phyloP scores from a whole-genome alignment of 495 filamentous ascomycete species.

The Ascodesmis nigricans region DNA sequence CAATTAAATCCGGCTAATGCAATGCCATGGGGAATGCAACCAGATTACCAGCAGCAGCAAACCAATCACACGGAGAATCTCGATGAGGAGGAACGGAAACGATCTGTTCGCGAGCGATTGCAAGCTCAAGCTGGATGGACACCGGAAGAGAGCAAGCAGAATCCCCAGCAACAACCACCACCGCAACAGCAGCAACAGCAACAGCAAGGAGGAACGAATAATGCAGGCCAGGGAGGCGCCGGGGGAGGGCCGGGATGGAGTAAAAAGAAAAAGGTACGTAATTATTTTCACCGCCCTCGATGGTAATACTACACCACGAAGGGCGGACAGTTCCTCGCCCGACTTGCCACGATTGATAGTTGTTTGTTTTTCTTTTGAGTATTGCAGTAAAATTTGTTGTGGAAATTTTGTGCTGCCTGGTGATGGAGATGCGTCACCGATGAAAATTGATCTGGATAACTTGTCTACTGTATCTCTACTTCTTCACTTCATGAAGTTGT shows the following conservation, averaged over 20 bases:
- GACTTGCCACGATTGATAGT: conserved; percentile 5
- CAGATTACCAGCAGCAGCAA: background rate
- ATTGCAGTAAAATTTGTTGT: background rate
- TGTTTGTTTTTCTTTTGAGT: background rate
- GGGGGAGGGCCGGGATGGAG: conserved; percentile 7
- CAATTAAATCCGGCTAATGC: background rate
- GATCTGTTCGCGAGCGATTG: too few relatives aligned
- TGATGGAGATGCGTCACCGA: background rate
- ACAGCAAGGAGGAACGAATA: conserved; percentile 10
- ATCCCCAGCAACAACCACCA: conserved; percentile 6
- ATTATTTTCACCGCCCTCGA: conserved; percentile 2
- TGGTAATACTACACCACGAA: conserved; percentile 7
- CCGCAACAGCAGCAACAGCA: conserved; percentile 10
- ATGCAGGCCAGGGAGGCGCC: conserved; percentile 16
- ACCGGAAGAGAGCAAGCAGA: background rate
- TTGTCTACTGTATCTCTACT: background rate
- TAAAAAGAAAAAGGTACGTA: conserved; percentile 9
- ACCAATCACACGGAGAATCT: too few relatives aligned
- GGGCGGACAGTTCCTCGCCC: background rate
- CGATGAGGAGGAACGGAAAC: too few relatives aligned
- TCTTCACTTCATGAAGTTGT: background rate
- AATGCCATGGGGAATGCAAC: background rate
- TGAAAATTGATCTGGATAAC: background rate
- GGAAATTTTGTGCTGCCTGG: background rate
- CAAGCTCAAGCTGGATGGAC: background rate